Evolutionary conservation across 495 filamentous ascomycete species (phyloP).

Genomic region (Penicillium nucicola): DNA sequence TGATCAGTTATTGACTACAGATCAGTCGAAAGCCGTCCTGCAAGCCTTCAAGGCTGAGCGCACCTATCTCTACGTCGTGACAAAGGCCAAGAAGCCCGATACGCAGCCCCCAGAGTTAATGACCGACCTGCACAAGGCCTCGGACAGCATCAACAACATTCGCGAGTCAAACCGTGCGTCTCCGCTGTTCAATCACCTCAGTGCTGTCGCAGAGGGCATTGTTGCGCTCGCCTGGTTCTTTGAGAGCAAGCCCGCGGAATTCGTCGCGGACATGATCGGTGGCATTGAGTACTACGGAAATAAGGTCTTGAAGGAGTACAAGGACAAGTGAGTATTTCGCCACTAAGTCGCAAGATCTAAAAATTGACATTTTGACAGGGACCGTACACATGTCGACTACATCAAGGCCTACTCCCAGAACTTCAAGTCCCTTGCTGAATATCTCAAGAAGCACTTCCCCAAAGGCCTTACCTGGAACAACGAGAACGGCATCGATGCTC

Average conservation of each 20-base stretch:
- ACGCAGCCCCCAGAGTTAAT: constrained; percentile 67
- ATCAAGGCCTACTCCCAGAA: constrained; percentile 83
- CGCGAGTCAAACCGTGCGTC: constrained; percentile 73
- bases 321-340: constrained; percentile 70
- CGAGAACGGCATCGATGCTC: constrained; percentile 67
- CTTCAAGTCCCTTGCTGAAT: constrained; percentile 74
- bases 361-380: constrained; percentile 44
- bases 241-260: constrained; percentile 74
- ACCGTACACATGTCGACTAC: constrained; percentile 78
- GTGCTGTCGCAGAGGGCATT: constrained; percentile 85
- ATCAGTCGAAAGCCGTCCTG: constrained; percentile 56
- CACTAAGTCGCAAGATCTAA: background rate
- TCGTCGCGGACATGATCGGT: constrained; percentile 71
- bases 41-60: constrained; percentile 78
- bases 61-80: constrained; percentile 82
- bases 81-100: constrained; percentile 89
- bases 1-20: constrained; percentile 3
- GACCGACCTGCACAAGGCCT: constrained; percentile 75
- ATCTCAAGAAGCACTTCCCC: constrained; percentile 75
- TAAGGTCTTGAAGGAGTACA: constrained; percentile 81
- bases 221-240: constrained; percentile 83
- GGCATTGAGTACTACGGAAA: constrained; percentile 90
- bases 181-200: constrained; percentile 71
- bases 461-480: constrained; percentile 86
- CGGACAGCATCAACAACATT: constrained; percentile 71